Base-by-base conservation (phyloP, 768 basidiomycete genomes). In the Calvatia gigantea region DNA sequence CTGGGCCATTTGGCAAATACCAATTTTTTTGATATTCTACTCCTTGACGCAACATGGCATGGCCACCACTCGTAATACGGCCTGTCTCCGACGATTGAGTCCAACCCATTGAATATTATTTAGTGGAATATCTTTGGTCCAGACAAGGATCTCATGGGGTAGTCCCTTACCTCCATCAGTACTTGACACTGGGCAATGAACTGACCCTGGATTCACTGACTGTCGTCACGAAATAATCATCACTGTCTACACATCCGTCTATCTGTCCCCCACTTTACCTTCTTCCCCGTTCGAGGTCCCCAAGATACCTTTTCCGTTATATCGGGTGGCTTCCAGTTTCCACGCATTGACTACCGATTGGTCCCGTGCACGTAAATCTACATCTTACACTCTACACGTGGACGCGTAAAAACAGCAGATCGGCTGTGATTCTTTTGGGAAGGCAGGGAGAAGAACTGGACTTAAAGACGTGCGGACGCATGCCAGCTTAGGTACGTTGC, bases 341-440 rank as follows among this genome's bases (percentile, higher is more conserved):
- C 51, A 52, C 51, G 41, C 51, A 43, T 39, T 19, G 29, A 4
- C 41, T 43, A 17, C 17, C 12, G 27, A 43, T 32, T 43, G 41
- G 9, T 41, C 17, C 51, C 25, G 28, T 41, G 51, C 51, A 52
- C 28, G 28, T 43, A 39, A 32, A 33, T 19, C 41, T 21, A 43
- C 17, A 29, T 31, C 29, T n/a, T 29, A n/a, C 25, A 42, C 29
- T 9, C 27, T 31, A 52, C 51, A 52, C 51, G 51, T 52, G 51
- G 51, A 14, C 51, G 29, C 19, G 25, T 17, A 23, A 28, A 29
- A 21, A 31, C 39, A 29, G 31, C 17, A 52, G 39, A 47, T n/a
- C n/a, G 41, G 29, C 43, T 32, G 51, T 41, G 39, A 52, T 52
- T 41, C 33, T 19, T 43, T 32, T 28, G 41, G 35, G 51, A 52